A percentile compares a stretch with the other conserved stretches of the same genome.
Evolutionary conservation across 495 filamentous ascomycete species (phyloP).

Genomic region (Xylaria palmicola): DNA sequence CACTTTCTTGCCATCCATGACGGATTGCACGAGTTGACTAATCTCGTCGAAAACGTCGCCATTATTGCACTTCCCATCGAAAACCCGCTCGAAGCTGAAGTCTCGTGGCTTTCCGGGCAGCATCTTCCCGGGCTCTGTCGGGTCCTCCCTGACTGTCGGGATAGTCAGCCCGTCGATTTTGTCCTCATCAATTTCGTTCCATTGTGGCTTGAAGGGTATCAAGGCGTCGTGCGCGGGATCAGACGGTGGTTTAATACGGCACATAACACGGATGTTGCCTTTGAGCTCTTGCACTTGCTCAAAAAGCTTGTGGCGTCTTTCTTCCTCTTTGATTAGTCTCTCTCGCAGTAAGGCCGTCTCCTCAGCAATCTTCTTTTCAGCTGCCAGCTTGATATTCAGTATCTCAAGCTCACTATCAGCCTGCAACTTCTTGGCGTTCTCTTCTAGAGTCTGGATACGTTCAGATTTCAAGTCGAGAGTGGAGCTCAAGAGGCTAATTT

Average conservation of each 20-base stretch:
- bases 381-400: conserved; percentile 31
- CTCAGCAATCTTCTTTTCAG: conserved; percentile 30
- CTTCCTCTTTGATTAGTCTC: conserved; percentile 89
- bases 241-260: conserved; percentile 84
- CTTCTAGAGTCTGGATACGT: conserved; percentile 58
- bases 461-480: conserved; percentile 30
- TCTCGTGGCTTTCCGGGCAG: conserved; percentile 81
- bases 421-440: conserved; percentile 65
- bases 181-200: conserved; percentile 57
- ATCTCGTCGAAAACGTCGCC: conserved; percentile 93
- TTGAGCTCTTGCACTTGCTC: conserved; percentile 99
- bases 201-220: conserved; percentile 30
- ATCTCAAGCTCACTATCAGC: conserved; percentile 34
- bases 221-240: conserved; percentile 28
- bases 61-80: conserved; percentile 74
- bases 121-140: conserved; percentile 78
- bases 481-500: conserved; percentile 30
- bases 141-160: conserved; percentile 77
- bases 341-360: conserved; percentile 51
- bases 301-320: conserved; percentile 84
- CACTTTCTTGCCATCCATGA: conserved; percentile 96
- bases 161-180: conserved; percentile 78
- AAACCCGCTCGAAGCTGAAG: conserved; percentile 94
- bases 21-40: conserved; percentile 93
- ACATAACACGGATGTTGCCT: conserved; percentile 98